phyloP scores from a whole-genome alignment of 306 rosid species.

The Senna tora region DNA sequence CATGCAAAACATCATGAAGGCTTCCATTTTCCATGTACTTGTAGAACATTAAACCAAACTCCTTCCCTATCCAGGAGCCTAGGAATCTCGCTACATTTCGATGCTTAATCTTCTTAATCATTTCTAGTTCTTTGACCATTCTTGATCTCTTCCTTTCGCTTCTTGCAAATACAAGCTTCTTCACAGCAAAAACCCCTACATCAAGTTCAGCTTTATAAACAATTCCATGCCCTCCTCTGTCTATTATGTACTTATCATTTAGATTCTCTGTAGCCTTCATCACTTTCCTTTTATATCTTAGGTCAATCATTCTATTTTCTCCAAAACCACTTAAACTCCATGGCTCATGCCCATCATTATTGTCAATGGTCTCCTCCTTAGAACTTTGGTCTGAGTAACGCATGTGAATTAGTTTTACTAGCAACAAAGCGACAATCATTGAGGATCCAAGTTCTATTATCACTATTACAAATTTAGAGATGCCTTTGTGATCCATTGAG shows the following conservation, averaged over 20 bases:
- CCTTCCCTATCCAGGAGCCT: constrained; percentile 49
- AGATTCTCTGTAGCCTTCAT: constrained; percentile 54
- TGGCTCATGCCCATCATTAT: no score
- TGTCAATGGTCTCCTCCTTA: neutral
- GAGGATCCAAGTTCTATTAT: constrained; percentile 55
- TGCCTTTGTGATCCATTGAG: constrained; percentile 35
- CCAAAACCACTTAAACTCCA: neutral
- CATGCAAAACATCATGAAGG: constrained; percentile 64
- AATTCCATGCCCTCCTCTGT: constrained; percentile 66
- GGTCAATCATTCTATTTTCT: no score
- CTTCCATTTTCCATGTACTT: constrained; percentile 59
- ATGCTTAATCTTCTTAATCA: constrained; percentile 50
- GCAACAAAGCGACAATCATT: constrained; percentile 37
- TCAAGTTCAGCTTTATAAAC: constrained; percentile 55
- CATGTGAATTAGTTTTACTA: neutral
- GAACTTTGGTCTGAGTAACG: neutral
- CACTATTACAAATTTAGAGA: constrained; percentile 41
- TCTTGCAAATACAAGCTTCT: constrained; percentile 52
- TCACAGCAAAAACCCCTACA: constrained; percentile 50
- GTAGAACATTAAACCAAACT: constrained; percentile 55
- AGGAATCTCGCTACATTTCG: constrained; percentile 54
- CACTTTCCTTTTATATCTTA: constrained; percentile 11
- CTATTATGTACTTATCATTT: constrained; percentile 48
- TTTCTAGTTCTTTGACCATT: constrained; percentile 55
- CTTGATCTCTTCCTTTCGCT: constrained; percentile 30